A percentile compares a stretch with the other conserved stretches of the same genome.
These are phyloP conservation scores for Rubia balearica DNA, from an alignment of 305 asterid genomes.

Conservation along the genomic window DNA sequence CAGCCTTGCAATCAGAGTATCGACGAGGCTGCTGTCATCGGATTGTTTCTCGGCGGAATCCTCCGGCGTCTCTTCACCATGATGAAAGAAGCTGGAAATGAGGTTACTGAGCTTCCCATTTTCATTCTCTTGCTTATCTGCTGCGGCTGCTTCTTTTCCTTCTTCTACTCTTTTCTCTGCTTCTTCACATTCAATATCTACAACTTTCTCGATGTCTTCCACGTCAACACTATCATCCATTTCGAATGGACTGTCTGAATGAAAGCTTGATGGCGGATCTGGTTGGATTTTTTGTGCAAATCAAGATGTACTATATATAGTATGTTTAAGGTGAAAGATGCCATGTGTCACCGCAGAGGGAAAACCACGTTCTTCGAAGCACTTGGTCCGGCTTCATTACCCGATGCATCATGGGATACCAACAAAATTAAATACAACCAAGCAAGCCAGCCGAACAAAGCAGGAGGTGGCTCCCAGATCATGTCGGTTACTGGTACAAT, in stretches of 20 bases:
- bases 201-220: constrained; percentile 18
- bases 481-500: too few relatives aligned
- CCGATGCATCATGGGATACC: constrained; percentile 10
- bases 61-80: neutral
- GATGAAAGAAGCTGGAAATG: constrained; percentile 1
- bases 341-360: constrained; percentile 5
- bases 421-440: too few relatives aligned
- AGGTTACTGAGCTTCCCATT: constrained; percentile 1
- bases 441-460: too few relatives aligned
- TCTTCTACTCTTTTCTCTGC: constrained; percentile 1
- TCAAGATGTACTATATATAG: neutral
- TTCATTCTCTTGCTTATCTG: neutral
- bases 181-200: constrained; percentile 1
- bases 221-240: constrained; percentile 17
- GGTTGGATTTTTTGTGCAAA: neutral
- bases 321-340: neutral
- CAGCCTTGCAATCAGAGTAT: constrained; percentile 38
- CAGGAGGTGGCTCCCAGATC: too few relatives aligned
- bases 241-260: too few relatives aligned
- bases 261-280: neutral
- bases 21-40: constrained; percentile 24
- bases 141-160: neutral
- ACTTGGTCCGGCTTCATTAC: constrained; percentile 15
- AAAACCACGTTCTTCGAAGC: constrained; percentile 17
- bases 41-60: too few relatives aligned